Percentiles rank a stretch among this genome's conserved stretches.
Evolutionary conservation across 108 stramenopile species (phyloP).

Genomic region (Stephanodiscus minutulus): DNA sequence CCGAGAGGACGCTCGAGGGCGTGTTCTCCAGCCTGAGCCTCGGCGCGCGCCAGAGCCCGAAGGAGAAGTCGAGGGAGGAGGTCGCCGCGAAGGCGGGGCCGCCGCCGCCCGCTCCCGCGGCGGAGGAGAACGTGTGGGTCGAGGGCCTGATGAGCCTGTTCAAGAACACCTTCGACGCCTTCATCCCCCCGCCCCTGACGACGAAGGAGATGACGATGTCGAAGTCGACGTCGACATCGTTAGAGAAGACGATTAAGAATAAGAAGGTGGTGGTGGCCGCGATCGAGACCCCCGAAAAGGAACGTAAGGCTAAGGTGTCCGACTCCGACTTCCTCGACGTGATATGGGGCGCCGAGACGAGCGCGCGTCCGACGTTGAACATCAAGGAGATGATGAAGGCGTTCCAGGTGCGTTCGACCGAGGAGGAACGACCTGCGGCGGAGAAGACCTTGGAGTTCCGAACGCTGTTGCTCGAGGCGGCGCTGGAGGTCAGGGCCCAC

Average conservation of each 20-base stretch:
- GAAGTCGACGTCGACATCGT: not conserved
- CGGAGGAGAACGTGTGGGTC: constrained; percentile 36
- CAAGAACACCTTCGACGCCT: constrained; percentile 27
- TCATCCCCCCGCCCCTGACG: constrained; percentile 22
- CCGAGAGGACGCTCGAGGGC: constrained; percentile 17
- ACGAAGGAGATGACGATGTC: not conserved
- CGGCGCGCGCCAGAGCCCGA: constrained; percentile 13
- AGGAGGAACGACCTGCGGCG: constrained; percentile 13
- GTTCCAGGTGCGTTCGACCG: constrained; percentile 29
- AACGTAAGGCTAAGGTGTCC: constrained; percentile 38
- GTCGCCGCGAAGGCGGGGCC: constrained; percentile 4
- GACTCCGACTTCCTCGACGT: constrained; percentile 50
- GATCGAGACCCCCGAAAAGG: not conserved
- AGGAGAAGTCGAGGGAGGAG: not conserved
- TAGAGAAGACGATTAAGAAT: constrained; percentile 4
- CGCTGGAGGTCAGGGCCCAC: constrained; percentile 73
- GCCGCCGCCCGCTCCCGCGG: not conserved
- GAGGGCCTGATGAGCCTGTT: constrained; percentile 48
- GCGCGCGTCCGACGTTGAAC: constrained; percentile 42
- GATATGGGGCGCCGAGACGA: constrained; percentile 46
- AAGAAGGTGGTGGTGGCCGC: not conserved
- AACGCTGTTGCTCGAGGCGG: constrained; percentile 50
- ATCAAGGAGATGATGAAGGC: constrained; percentile 55
- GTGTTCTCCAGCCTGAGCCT: constrained; percentile 24
- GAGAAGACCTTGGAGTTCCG: constrained; percentile 27